Conservation (phyloP, 768 basidiomycete genomes). For the Podaxis mareebaensis region DNA sequence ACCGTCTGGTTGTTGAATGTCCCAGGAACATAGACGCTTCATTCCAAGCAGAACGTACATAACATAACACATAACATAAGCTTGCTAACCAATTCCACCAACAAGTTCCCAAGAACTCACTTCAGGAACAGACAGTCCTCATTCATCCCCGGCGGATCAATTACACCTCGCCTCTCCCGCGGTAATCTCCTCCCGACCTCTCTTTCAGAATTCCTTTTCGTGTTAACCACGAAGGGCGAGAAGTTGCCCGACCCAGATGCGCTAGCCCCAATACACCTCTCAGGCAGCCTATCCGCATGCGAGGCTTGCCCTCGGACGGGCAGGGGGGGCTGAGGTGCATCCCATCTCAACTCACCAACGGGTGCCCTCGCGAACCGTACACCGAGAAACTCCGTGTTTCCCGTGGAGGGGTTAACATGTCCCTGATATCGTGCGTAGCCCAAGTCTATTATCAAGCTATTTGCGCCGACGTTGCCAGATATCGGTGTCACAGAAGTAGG, state of each 20-base stretch:
- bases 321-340: background rate
- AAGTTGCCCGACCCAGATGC: background rate
- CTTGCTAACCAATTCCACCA: constrained; percentile 3
- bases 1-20: too few species aligned
- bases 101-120: constrained; percentile 24
- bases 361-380: constrained; percentile 55
- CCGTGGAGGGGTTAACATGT: constrained; percentile 30
- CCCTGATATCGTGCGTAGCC: constrained; percentile 49
- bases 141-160: constrained; percentile 16
- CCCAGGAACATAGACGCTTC: too few species aligned
- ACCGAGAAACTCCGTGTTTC: constrained; percentile 39
- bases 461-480: background rate
- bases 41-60: too few species aligned
- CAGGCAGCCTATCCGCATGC: background rate
- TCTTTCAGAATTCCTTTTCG: background rate
- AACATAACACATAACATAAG: too few species aligned
- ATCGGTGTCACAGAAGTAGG: too few species aligned
- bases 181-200: too few species aligned
- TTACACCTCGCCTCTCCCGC: background rate
- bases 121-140: constrained; percentile 45
- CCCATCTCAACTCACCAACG: constrained; percentile 20
- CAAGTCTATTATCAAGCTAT: constrained; percentile 26
- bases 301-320: background rate
- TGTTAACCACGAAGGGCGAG: background rate
- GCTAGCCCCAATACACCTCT: background rate